Evolutionary conservation across 2,329 filamentous ascomycete species (phyloP), one percentile per base, ranked within the genome.

Genomic region (Exophiala bonariae): DNA sequence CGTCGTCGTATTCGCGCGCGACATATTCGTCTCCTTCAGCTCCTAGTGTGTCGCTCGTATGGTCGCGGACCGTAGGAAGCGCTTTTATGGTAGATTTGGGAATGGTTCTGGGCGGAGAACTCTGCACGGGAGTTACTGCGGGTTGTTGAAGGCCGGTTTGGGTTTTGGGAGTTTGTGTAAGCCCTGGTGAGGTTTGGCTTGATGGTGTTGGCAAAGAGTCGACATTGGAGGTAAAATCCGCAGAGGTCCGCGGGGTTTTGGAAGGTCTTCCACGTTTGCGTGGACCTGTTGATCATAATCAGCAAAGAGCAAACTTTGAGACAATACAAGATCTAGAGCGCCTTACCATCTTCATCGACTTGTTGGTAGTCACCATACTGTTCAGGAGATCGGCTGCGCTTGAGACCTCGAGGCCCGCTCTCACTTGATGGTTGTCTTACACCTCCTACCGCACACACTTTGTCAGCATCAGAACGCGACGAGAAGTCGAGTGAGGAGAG

Each of bases 31-130:
- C 93, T 53, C 88, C 87, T 61, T 89, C 87, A 20, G 86, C 78
- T 42, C 88, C 89, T 22, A 99, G 81, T 67, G 97, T 92, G 66
- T 97, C 92, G 13, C 92, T 97, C 2, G 93, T 99, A 67, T 99
- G 93, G 63, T 99, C 93, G 68, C 93, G 80, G 11, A 97, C 93
- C 3, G 93, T 97, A 2, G 93, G 93, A 34, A 99, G 77, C 1
- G 93, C 93, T 71, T 99, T 99, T 59, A 97, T 78, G 7, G 92
- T 88, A 8, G 77, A 64, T 17, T 52, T 49, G 5, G 57, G 55
- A 13, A 54, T 22, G 83, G 78, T 44, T 4, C 51, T 46, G 8
- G 57, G 43, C 13, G 89, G 79, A 11, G 82, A 83, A 14, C 73
- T 67, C 53, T 81, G 88, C 16, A 72, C 70, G 11, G 81, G 80